phyloP scores from a whole-genome alignment of 2,329 filamentous ascomycete genomes.

The Tothia fuscella region DNA sequence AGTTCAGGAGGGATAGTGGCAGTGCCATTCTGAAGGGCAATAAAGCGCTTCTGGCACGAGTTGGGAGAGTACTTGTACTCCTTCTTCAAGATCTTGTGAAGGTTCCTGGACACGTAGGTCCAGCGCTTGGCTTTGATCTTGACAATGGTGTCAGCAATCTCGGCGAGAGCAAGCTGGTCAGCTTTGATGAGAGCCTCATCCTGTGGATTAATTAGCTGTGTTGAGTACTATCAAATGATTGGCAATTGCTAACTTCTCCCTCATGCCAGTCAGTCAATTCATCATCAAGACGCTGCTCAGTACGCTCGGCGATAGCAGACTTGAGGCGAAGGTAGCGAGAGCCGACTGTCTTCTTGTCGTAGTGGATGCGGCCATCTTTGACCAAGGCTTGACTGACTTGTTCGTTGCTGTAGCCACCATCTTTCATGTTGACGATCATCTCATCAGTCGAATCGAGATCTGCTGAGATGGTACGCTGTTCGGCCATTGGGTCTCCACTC shows the following conservation, averaged over 20 bases:
- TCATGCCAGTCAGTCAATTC: slow-evolving; percentile 38
- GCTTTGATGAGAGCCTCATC: slow-evolving; percentile 33
- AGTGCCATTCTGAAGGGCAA: slow-evolving; percentile 29
- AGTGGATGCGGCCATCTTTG: slow-evolving; percentile 30
- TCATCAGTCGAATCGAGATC: slow-evolving; percentile 37
- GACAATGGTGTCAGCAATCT: slow-evolving; percentile 29
- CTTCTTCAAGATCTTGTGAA: slow-evolving; percentile 26
- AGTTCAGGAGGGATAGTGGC: slow-evolving; percentile 33
- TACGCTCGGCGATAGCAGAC: slow-evolving; percentile 27
- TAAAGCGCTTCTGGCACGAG: slow-evolving; percentile 34
- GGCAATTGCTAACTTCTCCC: slow-evolving; percentile 29
- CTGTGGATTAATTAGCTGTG: slow-evolving; percentile 20
- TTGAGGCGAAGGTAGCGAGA: slow-evolving; percentile 36
- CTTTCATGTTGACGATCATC: slow-evolving; percentile 32
- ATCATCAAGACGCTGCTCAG: slow-evolving; percentile 35
- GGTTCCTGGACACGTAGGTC: slow-evolving; percentile 30
- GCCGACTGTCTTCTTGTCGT: slow-evolving; percentile 35
- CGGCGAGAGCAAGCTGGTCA: slow-evolving; percentile 29
- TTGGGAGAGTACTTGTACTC: slow-evolving; percentile 32
- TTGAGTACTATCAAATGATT: not conserved
- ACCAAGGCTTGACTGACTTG: slow-evolving; percentile 31
- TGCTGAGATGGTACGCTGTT: slow-evolving; percentile 25
- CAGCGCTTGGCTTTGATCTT: slow-evolving; percentile 33
- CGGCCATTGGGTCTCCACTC: slow-evolving; percentile 29
- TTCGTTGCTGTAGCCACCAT: slow-evolving; percentile 30